phyloP scores from a whole-genome alignment of 495 filamentous ascomycete species.

The Parachaetomium inaequale region DNA sequence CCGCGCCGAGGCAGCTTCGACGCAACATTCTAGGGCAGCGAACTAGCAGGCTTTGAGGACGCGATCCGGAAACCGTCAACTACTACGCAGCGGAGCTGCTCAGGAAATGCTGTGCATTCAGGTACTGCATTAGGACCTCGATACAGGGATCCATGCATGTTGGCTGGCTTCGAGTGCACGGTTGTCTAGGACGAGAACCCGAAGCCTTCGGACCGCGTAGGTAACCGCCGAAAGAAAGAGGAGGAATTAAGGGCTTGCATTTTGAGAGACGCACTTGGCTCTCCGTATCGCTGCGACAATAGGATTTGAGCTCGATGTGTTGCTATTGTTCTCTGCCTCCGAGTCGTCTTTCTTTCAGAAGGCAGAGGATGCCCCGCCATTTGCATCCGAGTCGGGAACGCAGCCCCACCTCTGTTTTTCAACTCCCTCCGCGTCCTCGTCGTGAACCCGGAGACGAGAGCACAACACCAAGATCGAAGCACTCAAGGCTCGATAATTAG shows the following conservation, averaged over 20 bases:
- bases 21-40: background rate
- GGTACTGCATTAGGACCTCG: background rate
- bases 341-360: background rate
- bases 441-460: background rate
- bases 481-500: background rate
- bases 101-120: no score
- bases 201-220: background rate
- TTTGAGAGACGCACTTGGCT: background rate
- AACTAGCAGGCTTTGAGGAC: background rate
- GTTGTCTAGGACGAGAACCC: background rate
- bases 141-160: background rate
- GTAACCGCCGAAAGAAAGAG: background rate
- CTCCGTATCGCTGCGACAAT: background rate
- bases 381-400: background rate
- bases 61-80: no score
- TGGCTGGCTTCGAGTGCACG: background rate
- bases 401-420: background rate
- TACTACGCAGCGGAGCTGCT: no score
- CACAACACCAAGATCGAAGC: background rate
- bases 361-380: slow-evolving; percentile 8
- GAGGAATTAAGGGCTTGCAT: background rate
- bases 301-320: background rate
- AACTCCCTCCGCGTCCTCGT: background rate
- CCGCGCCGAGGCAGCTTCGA: background rate
- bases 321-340: background rate